These are phyloP conservation scores for Apiospora saccharicola DNA, from an alignment of 2,329 filamentous ascomycete genomes.

Conservation along the genomic window DNA sequence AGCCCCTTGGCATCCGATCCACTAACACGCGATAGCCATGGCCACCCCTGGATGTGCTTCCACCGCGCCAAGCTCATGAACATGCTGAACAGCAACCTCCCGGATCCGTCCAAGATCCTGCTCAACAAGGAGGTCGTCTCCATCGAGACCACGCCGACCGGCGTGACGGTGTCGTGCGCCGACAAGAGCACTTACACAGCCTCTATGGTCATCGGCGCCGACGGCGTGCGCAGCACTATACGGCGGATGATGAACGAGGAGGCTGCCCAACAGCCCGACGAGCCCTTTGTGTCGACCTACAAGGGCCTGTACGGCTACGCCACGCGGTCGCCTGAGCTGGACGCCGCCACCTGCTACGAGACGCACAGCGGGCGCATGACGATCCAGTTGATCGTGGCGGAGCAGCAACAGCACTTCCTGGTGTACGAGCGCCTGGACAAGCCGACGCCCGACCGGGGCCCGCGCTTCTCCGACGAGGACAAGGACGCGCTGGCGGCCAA, in stretches of 20 bases:
- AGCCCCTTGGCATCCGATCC: not conserved
- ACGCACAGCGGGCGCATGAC: slow-evolving; percentile 32
- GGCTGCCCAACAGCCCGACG: slow-evolving; percentile 28
- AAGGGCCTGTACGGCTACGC: slow-evolving; percentile 35
- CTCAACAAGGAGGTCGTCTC: slow-evolving; percentile 28
- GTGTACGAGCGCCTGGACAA: slow-evolving; percentile 28
- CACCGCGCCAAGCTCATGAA: slow-evolving; percentile 37
- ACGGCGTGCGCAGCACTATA: slow-evolving; percentile 50
- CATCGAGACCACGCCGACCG: slow-evolving; percentile 24
- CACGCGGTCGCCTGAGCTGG: slow-evolving; percentile 24
- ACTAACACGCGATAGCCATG: slow-evolving; percentile 33
- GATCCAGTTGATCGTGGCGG: slow-evolving; percentile 37
- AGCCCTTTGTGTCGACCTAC: slow-evolving; percentile 36
- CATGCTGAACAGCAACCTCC: slow-evolving; percentile 34
- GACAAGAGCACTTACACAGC: slow-evolving; percentile 46
- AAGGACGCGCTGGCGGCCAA: slow-evolving; percentile 34
- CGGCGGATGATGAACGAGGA: slow-evolving; percentile 42
- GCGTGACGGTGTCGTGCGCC: slow-evolving; percentile 33
- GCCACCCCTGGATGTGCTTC: slow-evolving; percentile 32
- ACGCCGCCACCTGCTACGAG: slow-evolving; percentile 28
- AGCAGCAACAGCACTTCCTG: slow-evolving; percentile 30
- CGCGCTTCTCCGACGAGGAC: slow-evolving; percentile 41
- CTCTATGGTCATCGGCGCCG: slow-evolving; percentile 50
- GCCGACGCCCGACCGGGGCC: slow-evolving; percentile 35
- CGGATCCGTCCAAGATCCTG: slow-evolving; percentile 28